Evolutionary conservation across 2,329 filamentous ascomycete species (phyloP).

Genomic region (Exophiala viscosa): DNA sequence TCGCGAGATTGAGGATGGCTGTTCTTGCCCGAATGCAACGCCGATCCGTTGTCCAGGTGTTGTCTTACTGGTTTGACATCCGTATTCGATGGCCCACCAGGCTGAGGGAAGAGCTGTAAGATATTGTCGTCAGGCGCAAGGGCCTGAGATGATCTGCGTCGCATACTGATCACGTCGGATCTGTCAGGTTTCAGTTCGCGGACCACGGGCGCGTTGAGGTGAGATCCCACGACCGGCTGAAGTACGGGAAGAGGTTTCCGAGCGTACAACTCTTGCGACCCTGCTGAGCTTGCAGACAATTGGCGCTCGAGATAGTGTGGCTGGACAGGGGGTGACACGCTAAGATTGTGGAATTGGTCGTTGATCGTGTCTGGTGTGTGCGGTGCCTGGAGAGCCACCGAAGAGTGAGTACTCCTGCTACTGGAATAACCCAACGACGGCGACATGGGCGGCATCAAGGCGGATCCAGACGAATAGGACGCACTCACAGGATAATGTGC

Average conservation of each 20-base stretch:
- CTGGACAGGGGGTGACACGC: slow-evolving; percentile 3
- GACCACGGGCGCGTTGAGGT: slow-evolving; percentile 1
- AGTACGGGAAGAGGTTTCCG: neutral
- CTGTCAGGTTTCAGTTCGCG: slow-evolving; percentile 11
- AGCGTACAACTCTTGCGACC: slow-evolving; percentile 9
- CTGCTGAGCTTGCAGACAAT: slow-evolving; percentile 10
- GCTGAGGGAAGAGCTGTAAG: slow-evolving; percentile 19
- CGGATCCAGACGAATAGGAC: slow-evolving; percentile 8
- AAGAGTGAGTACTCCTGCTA: slow-evolving; percentile 25
- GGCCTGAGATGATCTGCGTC: slow-evolving; percentile 23
- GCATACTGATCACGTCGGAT: slow-evolving; percentile 16
- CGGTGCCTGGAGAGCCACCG: slow-evolving; percentile 8
- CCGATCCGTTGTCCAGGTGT: slow-evolving; percentile 8
- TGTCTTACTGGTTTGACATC: neutral
- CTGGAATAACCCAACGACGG: slow-evolving; percentile 23
- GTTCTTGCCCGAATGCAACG: slow-evolving; percentile 1
- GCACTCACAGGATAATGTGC: slow-evolving; percentile 13
- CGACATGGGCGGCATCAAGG: slow-evolving; percentile 14
- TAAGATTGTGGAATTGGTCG: slow-evolving; percentile 16
- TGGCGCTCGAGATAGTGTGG: slow-evolving; percentile 7
- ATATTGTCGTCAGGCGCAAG: slow-evolving; percentile 25
- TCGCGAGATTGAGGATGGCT: slow-evolving; percentile 5
- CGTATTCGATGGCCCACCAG: slow-evolving; percentile 4
- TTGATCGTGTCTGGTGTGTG: slow-evolving; percentile 12
- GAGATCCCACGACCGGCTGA: neutral